Evolutionary conservation across 1,284 basidiomycete genomes (phyloP), one percentile per base, ranked within the genome.

Genomic region (Tilletia setariae): DNA sequence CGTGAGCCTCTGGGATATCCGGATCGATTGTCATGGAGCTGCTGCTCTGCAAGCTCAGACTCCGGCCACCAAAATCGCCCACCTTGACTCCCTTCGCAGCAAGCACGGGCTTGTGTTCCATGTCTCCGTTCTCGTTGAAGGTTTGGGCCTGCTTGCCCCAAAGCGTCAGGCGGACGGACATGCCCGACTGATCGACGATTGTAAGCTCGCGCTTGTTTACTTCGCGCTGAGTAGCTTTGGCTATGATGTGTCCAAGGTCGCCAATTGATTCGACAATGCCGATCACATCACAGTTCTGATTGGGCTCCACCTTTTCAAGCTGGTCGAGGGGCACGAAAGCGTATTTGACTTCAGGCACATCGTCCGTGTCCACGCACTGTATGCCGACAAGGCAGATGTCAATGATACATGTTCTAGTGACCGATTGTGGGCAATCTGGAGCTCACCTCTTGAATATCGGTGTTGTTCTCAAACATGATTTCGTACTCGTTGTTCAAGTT

Each of bases 21-120:
- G 95, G 95, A 78, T 94, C 91, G 78, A 93, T 72, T 43, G 72
- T 66, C 78, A 82, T 80, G 21, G 79, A 75, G 35, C 77, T 76
- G 67, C 72, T 74, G 19, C 87, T 84, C 89, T 97, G 91, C 28
- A 89, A 88, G 28, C 91, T 93, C 56, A 98, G 86, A 1, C 43
- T 72, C 83, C 70, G 79, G 87, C 94, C 95, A 77, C 91, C 91
- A 82, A 92, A 99, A 76, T 98, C 95, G 49, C 93, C 90, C 49
- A 98, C 93, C 84, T 91, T 94, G 77, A 93, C 92, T 25, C 93
- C 91, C 85, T 96, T 97, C 87, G 96, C 93, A 1, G 94, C 95
- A 28, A 82, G 69, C 53, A 82, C 76, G 1, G 80, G 80, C 71
- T 78, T 79, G 28, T 77, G 72, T 49, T 79, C 79, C 30, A 74